phyloP scores from a whole-genome alignment of 1,284 basidiomycete genomes.

The Baeospora myosura region DNA sequence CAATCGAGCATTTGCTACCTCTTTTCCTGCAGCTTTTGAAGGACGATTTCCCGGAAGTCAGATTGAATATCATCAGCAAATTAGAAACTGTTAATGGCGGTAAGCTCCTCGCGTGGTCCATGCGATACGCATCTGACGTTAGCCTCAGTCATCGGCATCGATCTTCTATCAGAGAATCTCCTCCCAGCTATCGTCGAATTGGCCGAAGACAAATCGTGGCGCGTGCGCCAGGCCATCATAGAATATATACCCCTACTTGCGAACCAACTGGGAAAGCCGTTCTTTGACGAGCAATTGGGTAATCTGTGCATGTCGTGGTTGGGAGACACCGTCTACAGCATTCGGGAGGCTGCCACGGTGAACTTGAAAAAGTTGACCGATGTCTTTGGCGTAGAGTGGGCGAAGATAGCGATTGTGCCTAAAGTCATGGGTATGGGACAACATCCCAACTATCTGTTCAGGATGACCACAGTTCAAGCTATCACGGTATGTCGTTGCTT shows the following conservation, averaged over 20 bases:
- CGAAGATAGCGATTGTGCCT: constrained; percentile 88
- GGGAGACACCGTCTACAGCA: constrained; percentile 97
- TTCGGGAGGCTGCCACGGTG: constrained; percentile 94
- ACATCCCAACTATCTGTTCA: constrained; percentile 95
- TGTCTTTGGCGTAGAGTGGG: constrained; percentile 99
- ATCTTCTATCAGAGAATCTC: constrained; percentile 90
- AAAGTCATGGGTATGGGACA: constrained; percentile 97
- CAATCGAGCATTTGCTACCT: constrained; percentile 94
- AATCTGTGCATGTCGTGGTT: constrained; percentile 99
- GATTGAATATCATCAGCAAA: constrained; percentile 98
- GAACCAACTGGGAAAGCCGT: constrained; percentile 91
- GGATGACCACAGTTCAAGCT: constrained; percentile 99
- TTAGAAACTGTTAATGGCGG: constrained; percentile 93
- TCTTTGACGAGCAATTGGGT: constrained; percentile 97
- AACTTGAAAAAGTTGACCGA: constrained; percentile 98
- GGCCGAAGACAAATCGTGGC: constrained; percentile 99
- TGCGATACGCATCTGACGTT: constrained; percentile 6
- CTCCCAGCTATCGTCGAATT: constrained; percentile 97
- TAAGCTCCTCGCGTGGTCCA: constrained; percentile 29
- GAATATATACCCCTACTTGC: constrained; percentile 96
- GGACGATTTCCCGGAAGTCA: constrained; percentile 98
- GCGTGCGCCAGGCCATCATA: constrained; percentile 98
- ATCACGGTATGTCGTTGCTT: constrained; percentile 67
- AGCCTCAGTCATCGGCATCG: constrained; percentile 87
- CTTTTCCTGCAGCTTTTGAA: constrained; percentile 95